A percentile compares a stretch with the other conserved stretches of the same genome.
Evolutionary conservation across 1,139 yeast genomes (phyloP).

Genomic region (Wickerhamomyces sp.): DNA sequence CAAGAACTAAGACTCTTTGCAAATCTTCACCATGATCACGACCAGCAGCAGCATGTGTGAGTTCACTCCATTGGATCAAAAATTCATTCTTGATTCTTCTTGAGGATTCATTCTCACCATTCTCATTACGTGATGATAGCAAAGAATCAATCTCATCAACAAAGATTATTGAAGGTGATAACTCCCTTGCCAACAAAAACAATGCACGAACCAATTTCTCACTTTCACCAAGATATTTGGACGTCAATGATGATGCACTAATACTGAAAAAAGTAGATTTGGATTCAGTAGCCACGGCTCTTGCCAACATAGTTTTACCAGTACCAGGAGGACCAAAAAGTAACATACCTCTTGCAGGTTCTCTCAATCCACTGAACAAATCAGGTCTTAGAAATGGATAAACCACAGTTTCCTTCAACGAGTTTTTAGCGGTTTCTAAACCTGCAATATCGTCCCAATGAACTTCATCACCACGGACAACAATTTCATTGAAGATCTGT

Average conservation of each 20-base stretch:
- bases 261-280: slow-evolving; percentile 91
- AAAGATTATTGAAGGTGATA: slow-evolving; percentile 91
- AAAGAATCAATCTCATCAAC: slow-evolving; percentile 96
- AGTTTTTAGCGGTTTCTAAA: slow-evolving; percentile 79
- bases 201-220: slow-evolving; percentile 90
- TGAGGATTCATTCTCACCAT: slow-evolving; percentile 88
- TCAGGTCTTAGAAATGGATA: slow-evolving; percentile 95
- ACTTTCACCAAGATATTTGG: slow-evolving; percentile 89
- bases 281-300: slow-evolving; percentile 97
- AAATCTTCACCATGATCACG: slow-evolving; percentile 51
- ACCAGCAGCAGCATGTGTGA: slow-evolving; percentile 92
- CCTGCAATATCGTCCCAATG: slow-evolving; percentile 98
- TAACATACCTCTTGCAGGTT: slow-evolving; percentile 95
- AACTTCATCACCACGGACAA: slow-evolving; percentile 91
- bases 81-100: slow-evolving; percentile 92
- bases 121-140: slow-evolving; percentile 73
- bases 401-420: slow-evolving; percentile 93
- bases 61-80: slow-evolving; percentile 91
- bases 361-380: slow-evolving; percentile 83
- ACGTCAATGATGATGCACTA: slow-evolving; percentile 86
- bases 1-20: slow-evolving; percentile 80
- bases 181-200: slow-evolving; percentile 75
- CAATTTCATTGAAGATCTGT: slow-evolving; percentile 87
- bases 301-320: slow-evolving; percentile 95
- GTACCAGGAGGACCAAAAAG: slow-evolving; percentile 98